A percentile compares a stretch with the other conserved stretches of the same genome.
Conservation (phyloP, 2,329 filamentous ascomycete species). For the Xylariaceae sp. region DNA sequence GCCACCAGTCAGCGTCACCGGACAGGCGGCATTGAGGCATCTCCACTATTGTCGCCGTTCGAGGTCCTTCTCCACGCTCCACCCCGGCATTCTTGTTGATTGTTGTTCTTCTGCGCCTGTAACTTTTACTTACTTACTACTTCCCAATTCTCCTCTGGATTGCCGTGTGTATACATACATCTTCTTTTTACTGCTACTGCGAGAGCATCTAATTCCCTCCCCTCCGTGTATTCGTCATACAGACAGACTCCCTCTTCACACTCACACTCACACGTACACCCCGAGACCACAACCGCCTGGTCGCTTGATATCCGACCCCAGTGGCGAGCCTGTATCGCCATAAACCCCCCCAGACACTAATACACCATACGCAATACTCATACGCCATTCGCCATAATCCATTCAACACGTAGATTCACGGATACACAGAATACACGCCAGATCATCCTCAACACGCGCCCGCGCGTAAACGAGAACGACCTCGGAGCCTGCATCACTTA, state of each 20-base stretch:
- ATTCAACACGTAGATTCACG: constrained; percentile 9
- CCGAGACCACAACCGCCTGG: constrained; percentile 24
- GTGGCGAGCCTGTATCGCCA: constrained; percentile 3
- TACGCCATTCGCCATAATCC: constrained; percentile 1
- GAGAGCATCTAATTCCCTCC: constrained; percentile 17
- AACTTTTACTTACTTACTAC: background rate
- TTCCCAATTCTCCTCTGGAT: background rate
- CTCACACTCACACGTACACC: constrained; percentile 4
- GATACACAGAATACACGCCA: constrained; percentile 4
- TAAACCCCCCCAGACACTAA: constrained; percentile 15
- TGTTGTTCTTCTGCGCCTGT: constrained; percentile 6
- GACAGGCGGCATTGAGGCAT: constrained; percentile 5
- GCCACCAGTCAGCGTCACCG: constrained; percentile 1
- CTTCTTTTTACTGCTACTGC: constrained; percentile 3
- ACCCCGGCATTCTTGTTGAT: constrained; percentile 7
- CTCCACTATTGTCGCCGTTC: constrained; percentile 14
- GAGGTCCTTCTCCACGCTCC: background rate
- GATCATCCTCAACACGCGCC: constrained; percentile 5
- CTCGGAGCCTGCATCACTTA: constrained; percentile 1
- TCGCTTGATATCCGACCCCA: constrained; percentile 26
- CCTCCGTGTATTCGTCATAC: constrained; percentile 9
- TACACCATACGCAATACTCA: constrained; percentile 9
- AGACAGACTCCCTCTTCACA: background rate
- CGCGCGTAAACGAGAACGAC: background rate
- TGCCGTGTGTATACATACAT: constrained; percentile 16